A percentile compares a stretch with the other conserved stretches of the same genome.
These are phyloP conservation scores for Pachysandra terminalis DNA, from an alignment of 164 flowering plant species.

Conservation along the genomic window DNA sequence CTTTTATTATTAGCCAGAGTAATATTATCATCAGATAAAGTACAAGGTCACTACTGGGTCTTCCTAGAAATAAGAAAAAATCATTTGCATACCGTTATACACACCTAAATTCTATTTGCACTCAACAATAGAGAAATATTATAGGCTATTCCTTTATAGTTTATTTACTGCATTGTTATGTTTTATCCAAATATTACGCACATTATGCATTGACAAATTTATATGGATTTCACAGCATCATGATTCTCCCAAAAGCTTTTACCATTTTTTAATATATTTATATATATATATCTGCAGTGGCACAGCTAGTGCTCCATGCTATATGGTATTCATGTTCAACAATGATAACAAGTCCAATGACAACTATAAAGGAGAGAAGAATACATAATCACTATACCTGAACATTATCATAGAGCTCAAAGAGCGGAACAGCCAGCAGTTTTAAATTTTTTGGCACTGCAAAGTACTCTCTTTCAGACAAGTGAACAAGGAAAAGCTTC, in stretches of 20 bases:
- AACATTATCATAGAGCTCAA: slow-evolving; percentile 95
- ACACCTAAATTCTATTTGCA: not conserved
- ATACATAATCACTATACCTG: slow-evolving; percentile 50
- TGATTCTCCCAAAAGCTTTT: too few species aligned
- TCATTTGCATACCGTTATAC: too few species aligned
- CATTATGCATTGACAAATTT: not conserved
- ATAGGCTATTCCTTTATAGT: not conserved
- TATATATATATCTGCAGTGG: too few species aligned
- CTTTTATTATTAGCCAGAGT: not conserved
- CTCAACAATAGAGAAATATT: not conserved
- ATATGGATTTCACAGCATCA: not conserved
- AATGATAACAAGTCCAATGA: not conserved
- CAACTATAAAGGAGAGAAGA: not conserved
- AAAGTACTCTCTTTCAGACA: slow-evolving; percentile 93
- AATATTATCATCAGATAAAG: slow-evolving; percentile 2
- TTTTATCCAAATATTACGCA: not conserved
- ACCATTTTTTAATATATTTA: too few species aligned
- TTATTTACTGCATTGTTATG: not conserved
- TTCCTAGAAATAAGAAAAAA: too few species aligned
- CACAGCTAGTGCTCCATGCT: not conserved
- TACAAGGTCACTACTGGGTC: too few species aligned
- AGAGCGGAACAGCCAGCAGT: slow-evolving; percentile 92
- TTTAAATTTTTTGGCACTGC: slow-evolving; percentile 96
- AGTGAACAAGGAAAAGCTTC: slow-evolving; percentile 91
- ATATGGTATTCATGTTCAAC: slow-evolving; percentile 6